Percentiles rank a stretch among this genome's conserved stretches.
Conservation (phyloP, 2,329 filamentous ascomycete genomes). For the Incumbomyces lentus region DNA sequence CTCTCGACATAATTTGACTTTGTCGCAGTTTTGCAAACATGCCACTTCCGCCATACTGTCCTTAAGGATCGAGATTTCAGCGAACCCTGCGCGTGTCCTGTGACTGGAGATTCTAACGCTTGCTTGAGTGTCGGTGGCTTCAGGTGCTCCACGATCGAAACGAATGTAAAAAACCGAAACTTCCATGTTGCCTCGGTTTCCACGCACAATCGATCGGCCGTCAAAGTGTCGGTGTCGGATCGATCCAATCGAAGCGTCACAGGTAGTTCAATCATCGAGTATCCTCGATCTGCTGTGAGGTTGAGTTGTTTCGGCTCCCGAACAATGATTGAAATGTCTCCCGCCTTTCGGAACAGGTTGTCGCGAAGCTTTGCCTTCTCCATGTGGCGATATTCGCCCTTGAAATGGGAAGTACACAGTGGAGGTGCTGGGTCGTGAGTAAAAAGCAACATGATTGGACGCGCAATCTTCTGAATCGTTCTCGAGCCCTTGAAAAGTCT, state of each 20-base stretch:
- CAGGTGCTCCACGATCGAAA: conserved; percentile 69
- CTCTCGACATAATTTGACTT: neutral
- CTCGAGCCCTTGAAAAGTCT: neutral
- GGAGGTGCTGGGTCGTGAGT: neutral
- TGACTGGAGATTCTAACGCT: conserved; percentile 1
- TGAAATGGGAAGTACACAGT: conserved; percentile 1
- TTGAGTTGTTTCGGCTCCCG: conserved; percentile 2
- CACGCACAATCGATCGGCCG: neutral
- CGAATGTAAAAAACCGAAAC: conserved; percentile 72
- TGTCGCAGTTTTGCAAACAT: neutral
- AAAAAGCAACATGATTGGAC: neutral
- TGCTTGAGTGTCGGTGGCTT: conserved; percentile 46
- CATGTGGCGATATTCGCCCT: neutral
- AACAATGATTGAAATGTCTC: neutral
- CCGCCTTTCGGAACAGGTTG: neutral
- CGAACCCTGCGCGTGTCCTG: neutral
- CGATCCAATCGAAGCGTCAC: conserved; percentile 1
- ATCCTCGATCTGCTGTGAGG: neutral
- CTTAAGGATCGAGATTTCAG: neutral
- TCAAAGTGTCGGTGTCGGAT: neutral
- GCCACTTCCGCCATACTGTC: conserved; percentile 2
- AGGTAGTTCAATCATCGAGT: neutral
- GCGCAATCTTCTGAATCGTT: neutral
- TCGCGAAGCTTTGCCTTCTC: neutral
- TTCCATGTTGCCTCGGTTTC: conserved; percentile 2